phyloP scores from a whole-genome alignment of 2,329 filamentous ascomycete genomes.

The Lachnellula arida region DNA sequence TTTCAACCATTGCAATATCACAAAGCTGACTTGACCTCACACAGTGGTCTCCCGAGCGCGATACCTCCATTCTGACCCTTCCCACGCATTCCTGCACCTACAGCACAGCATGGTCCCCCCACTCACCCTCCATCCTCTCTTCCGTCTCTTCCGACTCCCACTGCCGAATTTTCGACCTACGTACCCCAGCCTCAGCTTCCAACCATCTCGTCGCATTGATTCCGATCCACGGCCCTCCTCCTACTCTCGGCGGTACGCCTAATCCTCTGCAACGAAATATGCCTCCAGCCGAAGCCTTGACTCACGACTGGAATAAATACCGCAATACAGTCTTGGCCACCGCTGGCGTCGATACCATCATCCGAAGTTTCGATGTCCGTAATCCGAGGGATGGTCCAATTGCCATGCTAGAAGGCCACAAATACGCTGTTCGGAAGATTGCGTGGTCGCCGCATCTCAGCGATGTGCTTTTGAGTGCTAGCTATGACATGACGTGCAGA shows the following conservation, averaged over 20 bases:
- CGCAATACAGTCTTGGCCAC: conserved; percentile 78
- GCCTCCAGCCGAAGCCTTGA: conserved; percentile 65
- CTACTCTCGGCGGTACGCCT: conserved; percentile 22
- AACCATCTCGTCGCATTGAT: conserved; percentile 83
- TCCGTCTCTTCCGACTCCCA: conserved; percentile 86
- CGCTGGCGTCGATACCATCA: conserved; percentile 79
- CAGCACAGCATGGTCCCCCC: conserved; percentile 83
- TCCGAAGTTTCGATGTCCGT: conserved; percentile 88
- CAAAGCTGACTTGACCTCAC: conserved; percentile 2
- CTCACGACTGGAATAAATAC: conserved; percentile 99
- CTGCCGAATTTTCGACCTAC: conserved; percentile 85
- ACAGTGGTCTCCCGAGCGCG: conserved; percentile 78
- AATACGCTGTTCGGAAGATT: conserved; percentile 82
- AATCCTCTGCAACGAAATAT: conserved; percentile 29
- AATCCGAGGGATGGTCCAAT: conserved; percentile 68
- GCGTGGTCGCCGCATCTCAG: conserved; percentile 93
- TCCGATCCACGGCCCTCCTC: conserved; percentile 67
- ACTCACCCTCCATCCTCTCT: conserved; percentile 79
- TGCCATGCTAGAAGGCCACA: conserved; percentile 73
- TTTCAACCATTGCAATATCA: not conserved
- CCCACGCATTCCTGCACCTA: conserved; percentile 94
- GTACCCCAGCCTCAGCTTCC: conserved; percentile 76
- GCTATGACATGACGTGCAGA: conserved; percentile 97
- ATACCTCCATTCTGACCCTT: conserved; percentile 73
- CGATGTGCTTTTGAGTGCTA: conserved; percentile 80